These are phyloP conservation scores for Kodamaea sp. DNA, from an alignment of 1,139 yeast genomes.

Conservation along the genomic window DNA sequence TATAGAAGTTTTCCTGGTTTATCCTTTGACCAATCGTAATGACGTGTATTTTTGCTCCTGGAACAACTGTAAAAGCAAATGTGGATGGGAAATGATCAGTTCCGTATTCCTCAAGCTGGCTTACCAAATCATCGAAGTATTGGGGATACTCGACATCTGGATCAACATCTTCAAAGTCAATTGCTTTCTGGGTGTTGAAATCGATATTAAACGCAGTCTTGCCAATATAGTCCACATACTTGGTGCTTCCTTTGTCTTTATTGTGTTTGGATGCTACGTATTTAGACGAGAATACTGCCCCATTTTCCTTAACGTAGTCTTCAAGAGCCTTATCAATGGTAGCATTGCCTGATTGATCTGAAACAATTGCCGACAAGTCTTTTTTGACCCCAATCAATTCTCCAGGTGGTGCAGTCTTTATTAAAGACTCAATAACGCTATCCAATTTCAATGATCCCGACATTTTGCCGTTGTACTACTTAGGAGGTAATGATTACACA, in stretches of 20 bases:
- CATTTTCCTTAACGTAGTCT: constrained; percentile 28
- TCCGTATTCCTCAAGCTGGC: constrained; percentile 41
- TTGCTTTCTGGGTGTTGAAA: constrained; percentile 43
- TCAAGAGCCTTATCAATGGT: constrained; percentile 33
- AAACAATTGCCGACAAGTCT: constrained; percentile 26
- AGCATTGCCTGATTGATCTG: constrained; percentile 15
- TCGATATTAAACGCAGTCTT: constrained; percentile 64
- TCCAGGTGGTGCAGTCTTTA: constrained; percentile 43
- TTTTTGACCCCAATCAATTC: constrained; percentile 35
- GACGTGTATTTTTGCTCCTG: constrained; percentile 27
- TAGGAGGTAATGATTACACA: too few relatives aligned
- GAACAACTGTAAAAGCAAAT: constrained; percentile 47
- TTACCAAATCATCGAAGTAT: constrained; percentile 31
- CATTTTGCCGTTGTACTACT: too few relatives aligned
- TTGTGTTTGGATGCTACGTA: constrained; percentile 39
- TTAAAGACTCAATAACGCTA: constrained; percentile 34
- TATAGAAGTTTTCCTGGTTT: constrained; percentile 80
- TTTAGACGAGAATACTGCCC: constrained; percentile 31
- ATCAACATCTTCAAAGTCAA: constrained; percentile 50
- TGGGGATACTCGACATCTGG: constrained; percentile 28
- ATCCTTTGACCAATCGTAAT: constrained; percentile 69
- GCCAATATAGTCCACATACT: constrained; percentile 40
- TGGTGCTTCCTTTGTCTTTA: constrained; percentile 34
- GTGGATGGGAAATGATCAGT: constrained; percentile 55
- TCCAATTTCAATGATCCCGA: constrained; percentile 19